Evolutionary conservation across 805 yeast species (phyloP).

Genomic region (Schwanniomyces polymorphus): DNA sequence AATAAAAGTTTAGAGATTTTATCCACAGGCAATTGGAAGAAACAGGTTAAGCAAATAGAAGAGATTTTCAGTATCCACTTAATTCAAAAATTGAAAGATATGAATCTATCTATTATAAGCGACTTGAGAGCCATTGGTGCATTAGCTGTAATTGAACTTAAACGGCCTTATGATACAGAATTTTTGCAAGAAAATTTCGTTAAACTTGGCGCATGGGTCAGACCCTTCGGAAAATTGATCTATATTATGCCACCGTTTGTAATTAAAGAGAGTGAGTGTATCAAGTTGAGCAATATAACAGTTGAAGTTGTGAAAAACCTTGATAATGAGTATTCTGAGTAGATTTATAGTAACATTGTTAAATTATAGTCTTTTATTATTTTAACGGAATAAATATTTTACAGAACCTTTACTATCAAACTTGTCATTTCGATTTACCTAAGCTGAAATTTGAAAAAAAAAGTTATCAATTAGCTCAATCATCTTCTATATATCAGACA

Average conservation of each 20-base stretch:
- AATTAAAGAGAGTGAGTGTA: neutral
- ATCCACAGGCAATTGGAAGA: neutral
- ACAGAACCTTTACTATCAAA: neutral
- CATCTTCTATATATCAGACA: no score
- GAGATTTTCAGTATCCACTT: constrained; percentile 49
- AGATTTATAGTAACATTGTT: neutral
- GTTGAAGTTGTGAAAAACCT: neutral
- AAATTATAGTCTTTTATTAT: no score
- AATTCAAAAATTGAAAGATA: constrained; percentile 44
- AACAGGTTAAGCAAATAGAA: constrained; percentile 83
- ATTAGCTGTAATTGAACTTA: neutral
- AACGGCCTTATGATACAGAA: constrained; percentile 63
- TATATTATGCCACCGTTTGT: constrained; percentile 86
- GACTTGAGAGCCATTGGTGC: constrained; percentile 59
- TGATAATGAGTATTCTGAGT: neutral
- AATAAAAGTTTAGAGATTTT: constrained; percentile 67
- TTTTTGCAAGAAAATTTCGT: constrained; percentile 86
- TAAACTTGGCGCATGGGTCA: constrained; percentile 87
- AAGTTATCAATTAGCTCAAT: no score
- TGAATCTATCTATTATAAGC: constrained; percentile 57
- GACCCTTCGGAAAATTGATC: constrained; percentile 93
- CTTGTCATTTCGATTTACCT: neutral
- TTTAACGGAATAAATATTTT: no score
- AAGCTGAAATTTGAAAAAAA: neutral
- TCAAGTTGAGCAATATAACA: neutral